A percentile compares a stretch with the other conserved stretches of the same genome.
Conservation (phyloP, 805 yeast species). For the Wickerhamiella spandovensis region DNA sequence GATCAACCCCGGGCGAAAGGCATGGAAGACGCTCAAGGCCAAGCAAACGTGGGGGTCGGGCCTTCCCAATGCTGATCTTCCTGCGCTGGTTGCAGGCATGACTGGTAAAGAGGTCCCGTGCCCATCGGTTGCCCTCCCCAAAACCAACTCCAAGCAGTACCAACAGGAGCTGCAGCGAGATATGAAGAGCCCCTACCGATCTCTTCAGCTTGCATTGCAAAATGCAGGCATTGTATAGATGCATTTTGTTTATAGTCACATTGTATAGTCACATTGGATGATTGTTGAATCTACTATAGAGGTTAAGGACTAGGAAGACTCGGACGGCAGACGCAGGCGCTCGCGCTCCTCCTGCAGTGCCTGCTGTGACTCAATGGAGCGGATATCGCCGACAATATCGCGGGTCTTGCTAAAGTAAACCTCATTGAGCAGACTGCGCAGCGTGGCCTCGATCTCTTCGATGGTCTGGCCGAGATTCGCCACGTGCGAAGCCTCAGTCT, state of each 20-base stretch:
- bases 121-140: not conserved
- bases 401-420: slow-evolving; percentile 92
- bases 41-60: not conserved
- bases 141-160: not conserved
- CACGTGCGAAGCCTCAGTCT: slow-evolving; percentile 54
- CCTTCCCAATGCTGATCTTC: not conserved
- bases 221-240: not conserved
- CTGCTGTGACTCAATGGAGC: slow-evolving; percentile 31
- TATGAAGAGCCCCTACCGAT: not conserved
- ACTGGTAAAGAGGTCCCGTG: not conserved
- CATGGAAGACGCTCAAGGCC: not conserved
- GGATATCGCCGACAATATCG: slow-evolving; percentile 65
- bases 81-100: not conserved
- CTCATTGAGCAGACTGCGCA: slow-evolving; percentile 79
- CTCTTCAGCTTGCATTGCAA: not conserved
- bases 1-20: not conserved
- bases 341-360: slow-evolving; percentile 27
- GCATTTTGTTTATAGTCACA: no score
- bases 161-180: not conserved
- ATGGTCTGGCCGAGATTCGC: slow-evolving; percentile 74
- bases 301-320: slow-evolving; percentile 6
- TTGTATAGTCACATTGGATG: no score
- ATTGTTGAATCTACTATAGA: no score
- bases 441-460: slow-evolving; percentile 77
- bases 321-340: slow-evolving; percentile 32